phyloP scores from a whole-genome alignment of 768 basidiomycete species.

The Pholiota microspora region DNA sequence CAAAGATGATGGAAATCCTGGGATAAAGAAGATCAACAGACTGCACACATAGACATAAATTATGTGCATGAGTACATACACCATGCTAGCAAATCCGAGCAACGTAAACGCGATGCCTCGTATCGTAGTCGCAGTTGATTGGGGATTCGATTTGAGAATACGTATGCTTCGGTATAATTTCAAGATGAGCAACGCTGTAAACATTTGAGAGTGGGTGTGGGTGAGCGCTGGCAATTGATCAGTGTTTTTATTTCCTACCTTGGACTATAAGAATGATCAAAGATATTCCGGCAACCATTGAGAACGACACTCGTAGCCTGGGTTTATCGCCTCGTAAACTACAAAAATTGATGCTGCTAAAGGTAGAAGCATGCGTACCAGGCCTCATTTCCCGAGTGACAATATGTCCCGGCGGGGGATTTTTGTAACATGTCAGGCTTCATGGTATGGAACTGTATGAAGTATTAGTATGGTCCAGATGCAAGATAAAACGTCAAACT shows the following conservation, averaged over 20 bases:
- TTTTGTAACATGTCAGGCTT: slow-evolving; percentile 15
- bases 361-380: no score
- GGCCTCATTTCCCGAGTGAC: slow-evolving; percentile 11
- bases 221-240: background rate
- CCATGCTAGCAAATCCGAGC: slow-evolving; percentile 17
- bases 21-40: background rate
- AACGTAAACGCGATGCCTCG: slow-evolving; percentile 19
- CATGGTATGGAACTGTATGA: slow-evolving; percentile 12
- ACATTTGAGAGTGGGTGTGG: no score
- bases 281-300: slow-evolving; percentile 16
- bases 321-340: background rate
- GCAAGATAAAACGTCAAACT: background rate
- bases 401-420: slow-evolving; percentile 17
- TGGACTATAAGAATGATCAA: slow-evolving; percentile 18
- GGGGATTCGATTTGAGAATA: slow-evolving; percentile 8
- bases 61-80: no score
- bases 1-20: slow-evolving; percentile 19
- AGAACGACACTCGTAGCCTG: slow-evolving; percentile 18
- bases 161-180: slow-evolving; percentile 15
- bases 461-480: background rate
- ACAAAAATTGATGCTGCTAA: no score
- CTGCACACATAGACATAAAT: no score
- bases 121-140: slow-evolving; percentile 15
- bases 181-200: slow-evolving; percentile 18
- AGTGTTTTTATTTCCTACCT: slow-evolving; percentile 9